Conservation (phyloP, 2,329 filamentous ascomycete species). For the Plectosphaerella cucumerina region DNA sequence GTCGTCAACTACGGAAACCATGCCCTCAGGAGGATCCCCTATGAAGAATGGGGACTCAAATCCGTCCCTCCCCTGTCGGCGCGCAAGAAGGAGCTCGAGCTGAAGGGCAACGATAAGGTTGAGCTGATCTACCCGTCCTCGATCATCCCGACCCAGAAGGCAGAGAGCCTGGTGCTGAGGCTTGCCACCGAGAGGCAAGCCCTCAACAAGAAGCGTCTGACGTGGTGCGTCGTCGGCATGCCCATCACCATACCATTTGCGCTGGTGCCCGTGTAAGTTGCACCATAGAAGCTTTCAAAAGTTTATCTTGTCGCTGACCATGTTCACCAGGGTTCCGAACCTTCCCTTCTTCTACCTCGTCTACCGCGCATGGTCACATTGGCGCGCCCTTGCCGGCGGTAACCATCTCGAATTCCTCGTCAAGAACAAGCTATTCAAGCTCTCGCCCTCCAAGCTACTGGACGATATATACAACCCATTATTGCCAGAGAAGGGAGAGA, state of each 20-base stretch:
- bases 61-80: conserved; percentile 80
- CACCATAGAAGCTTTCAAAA: neutral
- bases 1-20: conserved; percentile 84
- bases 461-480: conserved; percentile 67
- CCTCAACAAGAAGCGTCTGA: conserved; percentile 71
- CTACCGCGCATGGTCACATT: conserved; percentile 90
- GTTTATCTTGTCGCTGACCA: neutral
- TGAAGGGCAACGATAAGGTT: conserved; percentile 59
- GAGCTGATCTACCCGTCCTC: conserved; percentile 73
- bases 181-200: conserved; percentile 77
- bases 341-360: conserved; percentile 94
- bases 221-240: conserved; percentile 78
- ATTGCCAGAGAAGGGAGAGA: conserved; percentile 20
- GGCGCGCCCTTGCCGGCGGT: conserved; percentile 79
- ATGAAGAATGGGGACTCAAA: conserved; percentile 97
- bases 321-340: conserved; percentile 68
- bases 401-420: conserved; percentile 81
- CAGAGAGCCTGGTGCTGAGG: conserved; percentile 60
- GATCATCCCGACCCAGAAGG: conserved; percentile 60
- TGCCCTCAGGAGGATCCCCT: conserved; percentile 81
- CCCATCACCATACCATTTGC: conserved; percentile 81
- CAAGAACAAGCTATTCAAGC: conserved; percentile 64
- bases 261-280: conserved; percentile 75
- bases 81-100: conserved; percentile 59
- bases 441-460: conserved; percentile 63